Evolutionary conservation across 2,329 filamentous ascomycete species (phyloP).

Genomic region (Fusarium begoniae): DNA sequence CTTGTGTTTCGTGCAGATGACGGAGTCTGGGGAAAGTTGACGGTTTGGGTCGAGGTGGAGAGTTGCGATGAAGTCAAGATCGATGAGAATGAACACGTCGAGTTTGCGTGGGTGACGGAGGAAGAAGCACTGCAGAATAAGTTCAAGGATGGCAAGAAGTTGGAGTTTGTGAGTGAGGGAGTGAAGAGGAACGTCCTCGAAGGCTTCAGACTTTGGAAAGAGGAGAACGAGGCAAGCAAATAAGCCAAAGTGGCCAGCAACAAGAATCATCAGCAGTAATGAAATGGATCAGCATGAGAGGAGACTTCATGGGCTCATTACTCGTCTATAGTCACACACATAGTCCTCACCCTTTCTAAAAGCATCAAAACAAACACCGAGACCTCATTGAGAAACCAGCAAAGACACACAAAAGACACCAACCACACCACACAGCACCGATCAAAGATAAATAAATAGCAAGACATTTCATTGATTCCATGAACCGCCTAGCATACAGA

Average conservation of each 20-base stretch:
- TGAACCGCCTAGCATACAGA: conserved; percentile 42
- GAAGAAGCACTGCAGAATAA: conserved; percentile 44
- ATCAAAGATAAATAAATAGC: conserved; percentile 19
- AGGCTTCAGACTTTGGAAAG: conserved; percentile 44
- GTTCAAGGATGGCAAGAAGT: conserved; percentile 39
- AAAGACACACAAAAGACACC: background rate
- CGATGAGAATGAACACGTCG: conserved; percentile 51
- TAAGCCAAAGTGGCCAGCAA: background rate
- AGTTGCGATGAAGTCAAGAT: conserved; percentile 40
- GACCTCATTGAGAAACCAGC: conserved; percentile 1
- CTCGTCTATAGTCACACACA: conserved; percentile 32
- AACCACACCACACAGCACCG: background rate
- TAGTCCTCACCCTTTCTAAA: conserved; percentile 1
- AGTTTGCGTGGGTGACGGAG: conserved; percentile 52
- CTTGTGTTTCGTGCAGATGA: conserved; percentile 39
- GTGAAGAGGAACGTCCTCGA: conserved; percentile 46
- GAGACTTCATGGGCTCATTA: conserved; percentile 33
- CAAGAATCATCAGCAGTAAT: background rate
- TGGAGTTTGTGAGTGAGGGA: conserved; percentile 47
- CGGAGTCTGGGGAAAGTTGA: conserved; percentile 44
- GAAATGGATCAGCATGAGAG: background rate
- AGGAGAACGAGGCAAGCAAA: conserved; percentile 5
- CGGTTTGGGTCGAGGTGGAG: conserved; percentile 43
- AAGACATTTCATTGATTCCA: conserved; percentile 43
- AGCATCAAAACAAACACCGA: conserved; percentile 15